phyloP scores from a whole-genome alignment of 805 yeast genomes.

The Kurtzmaniella fragi region DNA sequence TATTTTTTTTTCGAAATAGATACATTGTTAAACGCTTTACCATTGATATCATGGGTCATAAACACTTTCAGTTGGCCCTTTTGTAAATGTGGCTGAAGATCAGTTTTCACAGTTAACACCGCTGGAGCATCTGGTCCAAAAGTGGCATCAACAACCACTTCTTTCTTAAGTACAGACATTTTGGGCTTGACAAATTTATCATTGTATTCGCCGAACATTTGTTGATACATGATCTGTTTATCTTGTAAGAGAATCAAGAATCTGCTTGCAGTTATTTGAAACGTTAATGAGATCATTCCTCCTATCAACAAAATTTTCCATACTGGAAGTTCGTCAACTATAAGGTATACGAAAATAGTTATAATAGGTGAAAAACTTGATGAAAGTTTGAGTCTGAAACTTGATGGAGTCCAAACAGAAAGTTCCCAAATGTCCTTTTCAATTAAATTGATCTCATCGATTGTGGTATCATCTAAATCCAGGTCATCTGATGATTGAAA shows the following conservation, averaged over 20 bases:
- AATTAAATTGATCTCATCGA: conserved; percentile 11
- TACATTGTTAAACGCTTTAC: conserved; percentile 21
- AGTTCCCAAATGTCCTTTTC: conserved; percentile 49
- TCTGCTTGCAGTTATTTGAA: conserved; percentile 25
- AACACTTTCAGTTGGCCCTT: conserved; percentile 38
- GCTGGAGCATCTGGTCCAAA: conserved; percentile 27
- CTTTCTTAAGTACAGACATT: conserved; percentile 46
- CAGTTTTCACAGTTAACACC: conserved; percentile 17
- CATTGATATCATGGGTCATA: conserved; percentile 46
- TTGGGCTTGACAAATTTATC: conserved; percentile 59
- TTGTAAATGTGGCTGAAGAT: conserved; percentile 14
- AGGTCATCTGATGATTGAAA: neutral
- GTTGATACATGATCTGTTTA: conserved; percentile 54
- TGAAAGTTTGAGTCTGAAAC: conserved; percentile 47
- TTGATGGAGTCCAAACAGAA: conserved; percentile 63
- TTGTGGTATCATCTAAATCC: conserved; percentile 4
- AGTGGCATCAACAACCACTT: conserved; percentile 60
- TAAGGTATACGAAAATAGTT: conserved; percentile 36
- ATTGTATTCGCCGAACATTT: conserved; percentile 59
- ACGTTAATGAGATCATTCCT: conserved; percentile 24
- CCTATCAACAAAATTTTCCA: conserved; percentile 33
- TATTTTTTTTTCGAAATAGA: conserved; percentile 3
- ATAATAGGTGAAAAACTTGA: conserved; percentile 58
- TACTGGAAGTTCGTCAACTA: conserved; percentile 12
- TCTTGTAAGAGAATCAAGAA: conserved; percentile 51